A percentile compares a stretch with the other conserved stretches of the same genome.
Evolutionary conservation across 2,329 filamentous ascomycete species (phyloP).

Genomic region (Ilyonectria sp.): DNA sequence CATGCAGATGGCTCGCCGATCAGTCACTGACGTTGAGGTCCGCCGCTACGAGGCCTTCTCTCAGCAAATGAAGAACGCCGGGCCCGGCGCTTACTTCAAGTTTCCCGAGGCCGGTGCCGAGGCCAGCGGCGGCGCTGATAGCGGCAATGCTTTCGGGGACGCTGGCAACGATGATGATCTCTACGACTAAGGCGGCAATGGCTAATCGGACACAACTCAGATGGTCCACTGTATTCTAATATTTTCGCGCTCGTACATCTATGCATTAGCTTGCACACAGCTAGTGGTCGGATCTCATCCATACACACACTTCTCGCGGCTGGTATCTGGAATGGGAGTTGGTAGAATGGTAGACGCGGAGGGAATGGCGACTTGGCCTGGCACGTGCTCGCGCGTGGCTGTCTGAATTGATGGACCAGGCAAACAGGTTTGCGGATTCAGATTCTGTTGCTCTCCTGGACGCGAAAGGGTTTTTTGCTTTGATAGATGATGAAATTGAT

Average conservation of each 20-base stretch:
- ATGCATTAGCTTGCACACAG: conserved; percentile 47
- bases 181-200: conserved; percentile 80
- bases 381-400: conserved; percentile 19
- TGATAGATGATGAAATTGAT: conserved; percentile 54
- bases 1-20: conserved; percentile 94
- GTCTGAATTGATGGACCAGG: conserved; percentile 26
- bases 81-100: conserved; percentile 97
- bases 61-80: conserved; percentile 99
- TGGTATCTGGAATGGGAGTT: conserved; percentile 54
- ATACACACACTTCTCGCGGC: conserved; percentile 43
- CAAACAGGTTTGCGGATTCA: conserved; percentile 26
- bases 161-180: conserved; percentile 96
- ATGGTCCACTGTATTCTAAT: conserved; percentile 64
- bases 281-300: conserved; percentile 41
- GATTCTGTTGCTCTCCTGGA: conserved; percentile 30
- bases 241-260: conserved; percentile 56
- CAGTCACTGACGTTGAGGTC: conserved; percentile 97
- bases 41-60: conserved; percentile 98
- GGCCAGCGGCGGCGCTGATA: conserved; percentile 74
- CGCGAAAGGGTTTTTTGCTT: conserved; percentile 40
- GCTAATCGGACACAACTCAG: conserved; percentile 39
- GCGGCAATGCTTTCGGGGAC: conserved; percentile 80
- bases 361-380: conserved; percentile 36
- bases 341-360: conserved; percentile 53
- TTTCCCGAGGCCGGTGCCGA: conserved; percentile 83